Base-by-base conservation (phyloP, 2,329 filamentous ascomycete species). In the Chaetomium sp. region DNA sequence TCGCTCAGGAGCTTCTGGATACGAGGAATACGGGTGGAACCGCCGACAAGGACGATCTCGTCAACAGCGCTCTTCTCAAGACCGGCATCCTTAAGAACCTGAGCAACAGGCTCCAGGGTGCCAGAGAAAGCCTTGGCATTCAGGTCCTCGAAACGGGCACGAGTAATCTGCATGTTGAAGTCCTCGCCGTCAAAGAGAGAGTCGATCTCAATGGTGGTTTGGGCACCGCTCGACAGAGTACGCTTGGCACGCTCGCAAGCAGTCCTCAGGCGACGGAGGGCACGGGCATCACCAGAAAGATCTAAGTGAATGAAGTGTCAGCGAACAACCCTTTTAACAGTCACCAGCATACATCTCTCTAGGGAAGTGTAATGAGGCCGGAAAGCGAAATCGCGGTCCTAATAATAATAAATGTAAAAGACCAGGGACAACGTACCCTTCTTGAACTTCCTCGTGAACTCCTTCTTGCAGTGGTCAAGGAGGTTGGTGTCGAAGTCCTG, bases 191-290 rank as follows among this genome's bases (percentile, higher is more conserved):
- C 94, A 73, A 94, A 97, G 65, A 99, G 87, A 66, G 92, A 96
- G 79, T 97, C 94, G 69, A 97, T 97, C 80, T 99, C 94, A 68
- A 97, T 89, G 67, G 91, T 95, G 70, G 94, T 95, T 79, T 96
- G 91, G 59, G 94, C 92, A 76, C 90, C 92, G 78, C 91, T 95
- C 74, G 94, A 97, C 54, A 97, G 85, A 63, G 94, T 97, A 79
- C 94, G 88, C 90, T 99, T 99, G 77, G 94, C 94, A 84, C 94
- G 92, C 82, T 99, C 94, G 78, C 94, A 97, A 78, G 92, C 92
- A 69, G 94, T 97, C 68, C 94, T 85, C 70, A 99, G 88, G 81
- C 94, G 87, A 73, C 94, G 89, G 62, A 99, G 89, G 63, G 94
- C 94, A 77, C 94, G 89, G 66, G 94, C 77, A 72, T 97, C 94